Percentiles rank a stretch among this genome's conserved stretches.
Conservation (phyloP, 306 rosid genomes). For the Medicago arabica region DNA sequence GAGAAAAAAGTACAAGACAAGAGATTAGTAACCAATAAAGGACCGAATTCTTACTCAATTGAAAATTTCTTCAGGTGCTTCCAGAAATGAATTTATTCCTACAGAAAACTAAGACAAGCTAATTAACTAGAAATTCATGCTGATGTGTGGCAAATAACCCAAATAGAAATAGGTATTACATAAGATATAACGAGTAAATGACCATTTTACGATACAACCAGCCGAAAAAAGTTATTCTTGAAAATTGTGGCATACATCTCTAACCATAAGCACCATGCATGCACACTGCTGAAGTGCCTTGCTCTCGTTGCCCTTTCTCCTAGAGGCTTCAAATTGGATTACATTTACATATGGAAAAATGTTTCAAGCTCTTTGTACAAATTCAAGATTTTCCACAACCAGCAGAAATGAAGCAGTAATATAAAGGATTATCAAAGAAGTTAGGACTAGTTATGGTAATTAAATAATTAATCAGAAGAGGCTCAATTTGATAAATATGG, state of each 20-base stretch:
- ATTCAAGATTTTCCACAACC: background rate
- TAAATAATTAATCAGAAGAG: background rate
- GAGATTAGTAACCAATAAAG: slow-evolving; percentile 23
- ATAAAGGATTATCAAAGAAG: background rate
- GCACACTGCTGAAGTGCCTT: background rate
- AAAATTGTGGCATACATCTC: background rate
- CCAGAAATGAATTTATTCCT: background rate
- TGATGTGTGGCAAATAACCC: background rate
- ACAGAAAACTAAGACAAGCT: slow-evolving; percentile 8
- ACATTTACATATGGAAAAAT: slow-evolving; percentile 4
- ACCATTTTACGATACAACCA: background rate
- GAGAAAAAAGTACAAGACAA: slow-evolving; percentile 16
- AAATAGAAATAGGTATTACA: slow-evolving; percentile 4
- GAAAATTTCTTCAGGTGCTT: slow-evolving; percentile 33
- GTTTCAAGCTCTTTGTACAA: slow-evolving; percentile 26
- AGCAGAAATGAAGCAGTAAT: background rate
- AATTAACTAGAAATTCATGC: slow-evolving; percentile 24
- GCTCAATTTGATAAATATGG: background rate
- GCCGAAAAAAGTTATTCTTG: background rate
- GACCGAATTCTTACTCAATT: slow-evolving; percentile 11
- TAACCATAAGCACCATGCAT: slow-evolving; percentile 9
- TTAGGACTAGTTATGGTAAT: background rate
- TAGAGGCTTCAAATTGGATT: slow-evolving; percentile 25
- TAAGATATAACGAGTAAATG: slow-evolving; percentile 11
- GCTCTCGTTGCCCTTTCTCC: background rate